Percentiles rank a stretch among this genome's conserved stretches.
phyloP scores from a whole-genome alignment of 768 basidiomycete genomes.

The Boletus tylopilopsis region DNA sequence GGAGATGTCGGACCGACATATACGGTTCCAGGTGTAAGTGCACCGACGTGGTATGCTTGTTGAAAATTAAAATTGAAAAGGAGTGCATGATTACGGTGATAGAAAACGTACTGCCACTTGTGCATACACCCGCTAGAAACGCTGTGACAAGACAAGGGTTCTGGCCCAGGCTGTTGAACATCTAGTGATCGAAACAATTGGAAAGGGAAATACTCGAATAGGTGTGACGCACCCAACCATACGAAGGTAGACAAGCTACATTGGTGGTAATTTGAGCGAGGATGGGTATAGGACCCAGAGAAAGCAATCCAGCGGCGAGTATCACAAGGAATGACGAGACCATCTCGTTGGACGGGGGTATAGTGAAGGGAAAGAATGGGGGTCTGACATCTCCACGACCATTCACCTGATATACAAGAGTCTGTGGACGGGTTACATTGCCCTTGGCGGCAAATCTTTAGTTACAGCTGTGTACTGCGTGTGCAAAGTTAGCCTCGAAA shows the following conservation, averaged over 20 bases:
- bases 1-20: constrained; percentile 33
- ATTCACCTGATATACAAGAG: too few relatives aligned
- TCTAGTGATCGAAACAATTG: constrained; percentile 12
- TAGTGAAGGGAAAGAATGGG: too few relatives aligned
- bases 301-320: constrained; percentile 15
- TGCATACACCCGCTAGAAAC: constrained; percentile 41
- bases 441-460: too few relatives aligned
- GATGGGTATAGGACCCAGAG: constrained; percentile 7
- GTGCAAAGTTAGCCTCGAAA: too few relatives aligned
- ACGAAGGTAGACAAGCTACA: constrained; percentile 19
- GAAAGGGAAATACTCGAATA: neutral
- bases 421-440: too few relatives aligned
- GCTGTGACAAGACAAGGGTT: constrained; percentile 47
- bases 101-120: constrained; percentile 36
- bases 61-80: constrained; percentile 3
- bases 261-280: constrained; percentile 24
- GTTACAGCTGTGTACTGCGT: too few relatives aligned
- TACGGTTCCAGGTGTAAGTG: constrained; percentile 31
- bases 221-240: constrained; percentile 25
- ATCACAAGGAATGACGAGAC: constrained; percentile 16
- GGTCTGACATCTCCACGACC: too few relatives aligned
- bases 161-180: constrained; percentile 42
- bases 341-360: constrained; percentile 4
- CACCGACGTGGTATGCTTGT: constrained; percentile 36
- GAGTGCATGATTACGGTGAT: neutral